phyloP scores from a whole-genome alignment of 164 flowering plant species.

The Sedum album region DNA sequence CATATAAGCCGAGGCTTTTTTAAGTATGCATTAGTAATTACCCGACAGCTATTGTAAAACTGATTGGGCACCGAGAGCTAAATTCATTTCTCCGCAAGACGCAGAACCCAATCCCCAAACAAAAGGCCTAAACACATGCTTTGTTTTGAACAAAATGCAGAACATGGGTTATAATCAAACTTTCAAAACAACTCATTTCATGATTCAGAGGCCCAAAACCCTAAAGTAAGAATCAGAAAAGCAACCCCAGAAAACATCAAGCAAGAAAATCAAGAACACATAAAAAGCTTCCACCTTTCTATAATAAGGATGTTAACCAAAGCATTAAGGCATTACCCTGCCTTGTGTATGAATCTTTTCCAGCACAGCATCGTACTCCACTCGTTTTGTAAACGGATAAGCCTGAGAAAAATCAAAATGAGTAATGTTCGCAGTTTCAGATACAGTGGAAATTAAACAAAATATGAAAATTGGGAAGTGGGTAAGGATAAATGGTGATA shows the following conservation, averaged over 20 bases:
- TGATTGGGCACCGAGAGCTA: neutral
- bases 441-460: neutral
- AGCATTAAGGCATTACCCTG: neutral
- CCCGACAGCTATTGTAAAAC: neutral
- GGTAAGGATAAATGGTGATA: neutral
- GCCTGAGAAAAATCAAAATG: neutral
- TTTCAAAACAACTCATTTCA: neutral
- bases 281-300: neutral
- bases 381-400: neutral
- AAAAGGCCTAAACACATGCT: neutral
- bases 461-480: neutral
- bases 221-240: too few species aligned
- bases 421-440: neutral
- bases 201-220: neutral
- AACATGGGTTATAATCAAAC: neutral
- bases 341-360: neutral
- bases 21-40: neutral
- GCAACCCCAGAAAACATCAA: neutral
- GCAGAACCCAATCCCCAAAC: neutral
- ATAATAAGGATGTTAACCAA: neutral
- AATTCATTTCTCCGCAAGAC: neutral
- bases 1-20: neutral
- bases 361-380: neutral
- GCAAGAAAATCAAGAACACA: neutral
- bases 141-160: neutral